Conservation (phyloP, 2,329 filamentous ascomycete genomes). For the Sarocladiaceae sp. region DNA sequence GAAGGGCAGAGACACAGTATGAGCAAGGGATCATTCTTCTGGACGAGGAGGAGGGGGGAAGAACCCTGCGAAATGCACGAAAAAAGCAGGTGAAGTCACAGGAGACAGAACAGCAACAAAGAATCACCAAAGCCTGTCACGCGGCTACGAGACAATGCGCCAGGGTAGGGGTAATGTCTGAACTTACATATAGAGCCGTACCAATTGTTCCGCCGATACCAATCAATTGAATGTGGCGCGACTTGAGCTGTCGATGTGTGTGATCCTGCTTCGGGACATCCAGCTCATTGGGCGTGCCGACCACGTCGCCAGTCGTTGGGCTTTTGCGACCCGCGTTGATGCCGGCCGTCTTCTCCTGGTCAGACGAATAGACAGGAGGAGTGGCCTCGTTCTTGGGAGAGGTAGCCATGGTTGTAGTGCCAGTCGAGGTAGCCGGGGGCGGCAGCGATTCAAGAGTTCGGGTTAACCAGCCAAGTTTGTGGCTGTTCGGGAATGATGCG, state of each 20-base stretch:
- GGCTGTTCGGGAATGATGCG: too few relatives aligned
- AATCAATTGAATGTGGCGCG: constrained; percentile 52
- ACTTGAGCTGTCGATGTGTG: constrained; percentile 49
- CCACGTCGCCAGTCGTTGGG: background rate
- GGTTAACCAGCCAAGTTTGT: too few relatives aligned
- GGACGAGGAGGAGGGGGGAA: background rate
- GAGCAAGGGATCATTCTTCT: background rate
- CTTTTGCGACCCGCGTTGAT: background rate
- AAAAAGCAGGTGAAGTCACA: background rate
- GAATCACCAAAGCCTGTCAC: background rate
- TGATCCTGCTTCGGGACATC: constrained; percentile 2
- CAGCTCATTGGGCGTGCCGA: background rate
- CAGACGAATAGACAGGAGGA: constrained; percentile 9
- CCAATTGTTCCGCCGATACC: constrained; percentile 61
- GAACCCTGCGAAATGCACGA: background rate
- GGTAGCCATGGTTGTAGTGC: too few relatives aligned
- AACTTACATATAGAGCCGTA: constrained; percentile 50
- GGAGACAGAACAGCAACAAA: background rate
- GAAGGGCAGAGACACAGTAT: constrained; percentile 14
- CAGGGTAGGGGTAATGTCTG: background rate
- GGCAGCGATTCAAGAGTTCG: too few relatives aligned
- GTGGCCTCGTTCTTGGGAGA: background rate
- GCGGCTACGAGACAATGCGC: background rate
- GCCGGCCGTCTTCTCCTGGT: constrained; percentile 11
- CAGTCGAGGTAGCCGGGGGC: too few relatives aligned